Percentiles rank a stretch among this genome's conserved stretches.
phyloP scores from a whole-genome alignment of 352 stramenopile genomes.

The Ochromonadaceae sp. region DNA sequence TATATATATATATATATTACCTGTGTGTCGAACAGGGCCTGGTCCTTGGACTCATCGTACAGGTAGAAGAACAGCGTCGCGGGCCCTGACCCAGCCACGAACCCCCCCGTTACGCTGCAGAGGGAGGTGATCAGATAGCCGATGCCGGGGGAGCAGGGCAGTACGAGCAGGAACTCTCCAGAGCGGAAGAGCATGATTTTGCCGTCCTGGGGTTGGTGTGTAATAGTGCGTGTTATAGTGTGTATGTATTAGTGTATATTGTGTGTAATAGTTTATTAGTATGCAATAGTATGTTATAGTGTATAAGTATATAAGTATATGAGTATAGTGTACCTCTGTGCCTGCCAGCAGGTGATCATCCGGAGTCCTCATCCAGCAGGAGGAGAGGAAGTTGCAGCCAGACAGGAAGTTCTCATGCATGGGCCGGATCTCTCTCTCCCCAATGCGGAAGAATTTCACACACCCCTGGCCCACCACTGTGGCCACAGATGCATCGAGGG shows the following conservation, averaged over 20 bases:
- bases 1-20: constrained; percentile 11
- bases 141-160: constrained; percentile 26
- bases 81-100: constrained; percentile 8
- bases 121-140: constrained; percentile 24
- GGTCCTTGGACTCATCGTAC: constrained; percentile 4
- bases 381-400: constrained; percentile 49
- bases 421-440: constrained; percentile 57
- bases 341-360: constrained; percentile 67
- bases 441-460: constrained; percentile 71
- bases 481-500: constrained; percentile 58
- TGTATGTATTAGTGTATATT: too few species aligned
- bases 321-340: too few species aligned
- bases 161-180: constrained; percentile 28
- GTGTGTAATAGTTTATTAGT: too few species aligned
- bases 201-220: too few species aligned
- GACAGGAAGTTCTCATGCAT: constrained; percentile 59
- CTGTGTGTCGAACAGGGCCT: background rate
- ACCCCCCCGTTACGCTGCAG: constrained; percentile 17
- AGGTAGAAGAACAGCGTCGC: constrained; percentile 10
- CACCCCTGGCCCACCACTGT: constrained; percentile 56
- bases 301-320: too few species aligned
- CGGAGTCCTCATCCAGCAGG: constrained; percentile 68
- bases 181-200: constrained; percentile 62
- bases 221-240: too few species aligned
- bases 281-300: too few species aligned